Percentiles rank a stretch among this genome's conserved stretches.
Evolutionary conservation across 2,329 filamentous ascomycete species (phyloP).

Genomic region (Plectosphaerella plurivora): DNA sequence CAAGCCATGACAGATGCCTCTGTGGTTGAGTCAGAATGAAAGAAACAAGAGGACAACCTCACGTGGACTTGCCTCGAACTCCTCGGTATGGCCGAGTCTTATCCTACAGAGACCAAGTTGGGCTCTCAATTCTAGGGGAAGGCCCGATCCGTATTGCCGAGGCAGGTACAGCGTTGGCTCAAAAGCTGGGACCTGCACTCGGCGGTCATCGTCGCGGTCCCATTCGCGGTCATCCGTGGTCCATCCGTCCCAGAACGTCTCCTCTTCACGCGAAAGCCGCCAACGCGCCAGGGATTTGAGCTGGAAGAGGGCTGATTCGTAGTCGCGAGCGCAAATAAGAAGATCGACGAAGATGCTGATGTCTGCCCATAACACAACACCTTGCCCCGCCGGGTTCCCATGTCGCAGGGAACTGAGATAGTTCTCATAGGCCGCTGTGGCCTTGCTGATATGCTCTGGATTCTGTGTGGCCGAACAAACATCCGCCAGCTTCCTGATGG

Average conservation of each 20-base stretch:
- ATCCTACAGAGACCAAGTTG: constrained; percentile 84
- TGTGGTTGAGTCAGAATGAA: constrained; percentile 21
- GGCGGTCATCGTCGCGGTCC: constrained; percentile 69
- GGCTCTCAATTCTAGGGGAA: constrained; percentile 78
- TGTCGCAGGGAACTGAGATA: constrained; percentile 38
- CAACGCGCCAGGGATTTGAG: constrained; percentile 74
- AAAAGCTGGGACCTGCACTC: constrained; percentile 59
- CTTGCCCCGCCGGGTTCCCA: constrained; percentile 19
- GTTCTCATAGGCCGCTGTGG: constrained; percentile 42
- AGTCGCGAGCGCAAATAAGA: constrained; percentile 60
- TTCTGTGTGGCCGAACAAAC: constrained; percentile 49
- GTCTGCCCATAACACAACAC: constrained; percentile 67
- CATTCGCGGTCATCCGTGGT: constrained; percentile 82
- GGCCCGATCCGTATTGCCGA: constrained; percentile 63
- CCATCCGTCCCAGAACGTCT: constrained; percentile 72
- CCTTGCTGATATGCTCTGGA: constrained; percentile 33
- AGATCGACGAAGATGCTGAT: constrained; percentile 82
- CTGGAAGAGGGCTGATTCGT: constrained; percentile 61
- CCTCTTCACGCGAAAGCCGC: constrained; percentile 71
- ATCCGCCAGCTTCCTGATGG: constrained; percentile 53
- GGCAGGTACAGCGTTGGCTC: constrained; percentile 45
- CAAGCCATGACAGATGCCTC: constrained; percentile 66
- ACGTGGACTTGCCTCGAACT: constrained; percentile 62
- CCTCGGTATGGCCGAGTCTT: constrained; percentile 60
- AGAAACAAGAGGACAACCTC: not conserved